Percentiles rank a stretch among this genome's conserved stretches.
Conservation (phyloP, 345 rosid species). For the Eucalyptus coolabah region DNA sequence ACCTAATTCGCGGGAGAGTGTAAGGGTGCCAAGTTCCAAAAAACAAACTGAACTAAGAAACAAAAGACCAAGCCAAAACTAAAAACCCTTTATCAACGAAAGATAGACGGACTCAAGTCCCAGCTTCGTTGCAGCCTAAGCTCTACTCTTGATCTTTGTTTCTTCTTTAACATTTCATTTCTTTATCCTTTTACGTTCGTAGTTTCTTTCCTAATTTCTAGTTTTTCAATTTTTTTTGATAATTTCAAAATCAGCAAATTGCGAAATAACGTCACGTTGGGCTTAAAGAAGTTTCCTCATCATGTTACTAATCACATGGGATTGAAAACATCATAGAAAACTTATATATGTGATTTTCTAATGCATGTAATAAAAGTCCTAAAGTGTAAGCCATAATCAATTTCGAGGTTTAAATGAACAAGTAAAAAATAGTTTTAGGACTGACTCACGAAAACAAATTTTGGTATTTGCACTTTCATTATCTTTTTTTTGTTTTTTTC, state of each 20-base stretch:
- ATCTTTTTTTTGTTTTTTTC: not conserved
- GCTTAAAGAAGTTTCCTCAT: not conserved
- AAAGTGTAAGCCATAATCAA: not conserved
- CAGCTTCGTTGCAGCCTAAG: too few relatives aligned
- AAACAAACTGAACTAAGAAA: too few relatives aligned
- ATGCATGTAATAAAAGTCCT: not conserved
- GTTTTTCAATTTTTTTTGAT: too few relatives aligned
- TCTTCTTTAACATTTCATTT: too few relatives aligned
- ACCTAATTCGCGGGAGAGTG: too few relatives aligned
- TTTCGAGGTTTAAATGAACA: not conserved
- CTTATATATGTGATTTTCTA: not conserved
- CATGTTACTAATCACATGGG: not conserved
- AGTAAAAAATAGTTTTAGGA: not conserved
- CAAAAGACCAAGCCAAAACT: too few relatives aligned
- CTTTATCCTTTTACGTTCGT: not conserved
- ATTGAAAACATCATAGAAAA: not conserved
- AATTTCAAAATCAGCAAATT: too few relatives aligned
- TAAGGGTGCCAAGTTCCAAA: too few relatives aligned
- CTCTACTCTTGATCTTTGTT: not conserved
- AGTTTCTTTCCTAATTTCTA: not conserved
- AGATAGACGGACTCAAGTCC: too few relatives aligned
- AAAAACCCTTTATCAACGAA: too few relatives aligned
- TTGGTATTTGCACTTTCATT: not conserved
- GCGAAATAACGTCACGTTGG: too few relatives aligned
- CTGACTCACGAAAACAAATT: not conserved